A percentile compares a stretch with the other conserved stretches of the same genome.
These are phyloP conservation scores for Fusarium papillatum DNA, from an alignment of 2,329 filamentous ascomycete genomes.

Conservation along the genomic window DNA sequence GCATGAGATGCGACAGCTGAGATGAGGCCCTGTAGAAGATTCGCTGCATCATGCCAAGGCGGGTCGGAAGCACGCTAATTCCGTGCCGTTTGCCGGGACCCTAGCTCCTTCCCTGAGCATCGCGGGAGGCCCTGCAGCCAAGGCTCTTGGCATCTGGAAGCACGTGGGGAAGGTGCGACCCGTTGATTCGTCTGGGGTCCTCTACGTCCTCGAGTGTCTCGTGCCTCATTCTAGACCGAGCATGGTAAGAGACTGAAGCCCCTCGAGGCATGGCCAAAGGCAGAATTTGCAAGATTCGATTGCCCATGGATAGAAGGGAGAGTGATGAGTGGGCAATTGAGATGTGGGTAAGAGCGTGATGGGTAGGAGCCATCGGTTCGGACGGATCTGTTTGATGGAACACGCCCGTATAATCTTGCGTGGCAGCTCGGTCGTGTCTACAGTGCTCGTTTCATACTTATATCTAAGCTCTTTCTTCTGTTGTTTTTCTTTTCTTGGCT, in stretches of 20 bases:
- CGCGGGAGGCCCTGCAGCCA: slow-evolving; percentile 25
- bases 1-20: not conserved
- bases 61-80: slow-evolving; percentile 25
- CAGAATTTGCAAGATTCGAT: slow-evolving; percentile 1
- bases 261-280: not conserved
- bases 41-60: slow-evolving; percentile 10
- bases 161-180: slow-evolving; percentile 35
- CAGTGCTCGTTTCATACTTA: slow-evolving; percentile 13
- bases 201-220: slow-evolving; percentile 17
- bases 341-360: slow-evolving; percentile 1
- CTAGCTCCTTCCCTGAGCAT: slow-evolving; percentile 17
- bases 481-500: slow-evolving; percentile 26
- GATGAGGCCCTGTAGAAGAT: not conserved
- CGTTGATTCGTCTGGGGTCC: slow-evolving; percentile 31
- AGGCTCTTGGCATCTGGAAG: slow-evolving; percentile 32
- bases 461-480: slow-evolving; percentile 17
- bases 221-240: slow-evolving; percentile 37
- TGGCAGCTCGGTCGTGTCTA: not conserved
- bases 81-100: slow-evolving; percentile 38
- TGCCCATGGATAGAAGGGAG: not conserved
- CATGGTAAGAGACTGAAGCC: slow-evolving; percentile 5
- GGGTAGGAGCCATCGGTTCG: slow-evolving; percentile 25
- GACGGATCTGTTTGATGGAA: slow-evolving; percentile 21
- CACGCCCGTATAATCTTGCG: not conserved
- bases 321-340: slow-evolving; percentile 14